These are phyloP conservation scores for Picochlorum sp. DNA, from an alignment of 139 green algal species.

Conservation along the genomic window DNA sequence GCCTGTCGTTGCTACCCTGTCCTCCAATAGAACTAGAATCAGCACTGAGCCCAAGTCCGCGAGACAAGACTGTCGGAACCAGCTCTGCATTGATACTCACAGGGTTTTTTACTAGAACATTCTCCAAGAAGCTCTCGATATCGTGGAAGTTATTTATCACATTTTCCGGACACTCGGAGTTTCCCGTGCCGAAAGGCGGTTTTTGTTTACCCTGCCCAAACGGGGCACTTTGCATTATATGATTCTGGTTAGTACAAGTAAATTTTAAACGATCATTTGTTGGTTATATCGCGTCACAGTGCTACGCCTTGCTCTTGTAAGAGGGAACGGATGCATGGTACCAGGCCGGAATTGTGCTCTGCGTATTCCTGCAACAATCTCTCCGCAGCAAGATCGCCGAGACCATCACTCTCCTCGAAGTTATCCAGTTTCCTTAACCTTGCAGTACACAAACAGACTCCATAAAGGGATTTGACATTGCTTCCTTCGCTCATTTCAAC, in stretches of 20 bases:
- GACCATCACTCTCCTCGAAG: slow-evolving; percentile 5
- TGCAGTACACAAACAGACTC: slow-evolving; percentile 28
- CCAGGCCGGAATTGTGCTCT: slow-evolving; percentile 41
- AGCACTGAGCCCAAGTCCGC: slow-evolving; percentile 10
- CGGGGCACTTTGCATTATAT: background rate
- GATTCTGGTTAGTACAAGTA: background rate
- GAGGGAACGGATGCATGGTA: slow-evolving; percentile 31
- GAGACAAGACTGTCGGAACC: slow-evolving; percentile 11
- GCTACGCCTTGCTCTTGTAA: background rate
- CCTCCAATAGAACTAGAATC: background rate
- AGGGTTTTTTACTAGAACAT: slow-evolving; percentile 6
- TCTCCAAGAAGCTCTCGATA: slow-evolving; percentile 18
- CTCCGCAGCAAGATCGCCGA: slow-evolving; percentile 42
- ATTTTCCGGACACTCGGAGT: background rate
- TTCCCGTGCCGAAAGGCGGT: background rate
- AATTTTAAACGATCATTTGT: too few species aligned
- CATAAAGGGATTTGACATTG: slow-evolving; percentile 41
- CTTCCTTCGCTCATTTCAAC: slow-evolving; percentile 46
- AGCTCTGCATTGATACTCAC: slow-evolving; percentile 6
- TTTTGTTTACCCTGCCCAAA: background rate
- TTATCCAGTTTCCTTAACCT: slow-evolving; percentile 20
- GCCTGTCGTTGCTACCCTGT: background rate
- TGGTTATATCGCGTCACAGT: background rate
- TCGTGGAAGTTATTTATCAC: slow-evolving; percentile 2
- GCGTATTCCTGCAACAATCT: slow-evolving; percentile 50